Evolutionary conservation across 2,329 filamentous ascomycete species (phyloP), one percentile per base, ranked within the genome.

Genomic region (Colletotrichum sidae): DNA sequence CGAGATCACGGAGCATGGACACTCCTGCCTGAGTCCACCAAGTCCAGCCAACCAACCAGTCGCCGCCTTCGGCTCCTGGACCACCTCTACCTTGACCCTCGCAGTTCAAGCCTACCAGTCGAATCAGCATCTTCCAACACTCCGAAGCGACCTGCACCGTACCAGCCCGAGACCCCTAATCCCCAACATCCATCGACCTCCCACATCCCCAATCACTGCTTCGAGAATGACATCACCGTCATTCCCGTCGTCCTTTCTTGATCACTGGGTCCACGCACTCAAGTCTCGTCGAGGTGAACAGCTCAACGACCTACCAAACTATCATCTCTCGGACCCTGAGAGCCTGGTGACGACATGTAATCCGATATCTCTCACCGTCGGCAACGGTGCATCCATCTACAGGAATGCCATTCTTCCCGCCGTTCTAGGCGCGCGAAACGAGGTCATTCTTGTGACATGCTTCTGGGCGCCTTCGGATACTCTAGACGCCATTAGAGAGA

Each of bases 371-470:
- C 84, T 90, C 67, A 79, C 80, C 34, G 74, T 89, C 13, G 88
- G 88, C 60, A 90, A 86, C 0, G 88, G 88, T 6, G 79, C 83
- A 15, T 84, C 83, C 5, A 82, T 90, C 37, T 88, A 84, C 70
- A 81, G 81, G 0, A 78, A 80, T 44, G 78, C 80, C 4, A 80
- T 93, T 7, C 77, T 90, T 0, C 87, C 90, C 2, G 86, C 88
- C 8, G 83, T 94, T 4, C 77, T 86, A 5, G 73, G 78, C 1
- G 89, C 92, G 2, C 80, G 84, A 41, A 78, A 83, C 52, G 92
- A 93, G 71, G 80, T 94, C 35, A 86, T 94, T 64, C 83, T 96
- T 46, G 90, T 94, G 7, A 95, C 92, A 8, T 95, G 92, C 76
- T 96, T 94, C 77, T 94, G 92, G 92, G 89, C 92, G 0, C 79